These are phyloP conservation scores for Malassezia sympodialis DNA, from an alignment of 1,284 basidiomycete species.

Conservation along the genomic window DNA sequence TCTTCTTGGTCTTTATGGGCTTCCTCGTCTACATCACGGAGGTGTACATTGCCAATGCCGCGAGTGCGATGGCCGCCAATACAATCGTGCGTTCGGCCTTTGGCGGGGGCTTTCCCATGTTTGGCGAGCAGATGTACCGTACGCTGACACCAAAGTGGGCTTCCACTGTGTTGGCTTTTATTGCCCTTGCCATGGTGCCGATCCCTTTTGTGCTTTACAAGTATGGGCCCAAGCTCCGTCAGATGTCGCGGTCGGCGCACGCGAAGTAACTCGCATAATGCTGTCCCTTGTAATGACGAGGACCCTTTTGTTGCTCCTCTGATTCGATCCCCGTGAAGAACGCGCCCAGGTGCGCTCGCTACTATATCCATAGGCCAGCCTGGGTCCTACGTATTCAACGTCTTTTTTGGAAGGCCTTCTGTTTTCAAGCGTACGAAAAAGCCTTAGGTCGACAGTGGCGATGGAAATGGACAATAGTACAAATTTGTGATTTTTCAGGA, in stretches of 20 bases:
- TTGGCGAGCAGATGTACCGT: constrained; percentile 53
- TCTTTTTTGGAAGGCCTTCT: too few relatives aligned
- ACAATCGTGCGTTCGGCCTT: constrained; percentile 60
- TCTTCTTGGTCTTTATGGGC: constrained; percentile 55
- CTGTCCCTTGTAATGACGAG: background rate
- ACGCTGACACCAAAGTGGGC: constrained; percentile 63
- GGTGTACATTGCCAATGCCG: constrained; percentile 53
- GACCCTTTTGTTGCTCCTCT: too few relatives aligned
- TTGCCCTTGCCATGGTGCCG: constrained; percentile 61
- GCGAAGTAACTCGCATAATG: background rate
- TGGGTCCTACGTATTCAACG: too few relatives aligned
- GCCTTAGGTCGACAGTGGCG: too few relatives aligned
- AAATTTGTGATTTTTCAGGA: too few relatives aligned
- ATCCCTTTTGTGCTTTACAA: constrained; percentile 55
- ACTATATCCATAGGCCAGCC: too few relatives aligned
- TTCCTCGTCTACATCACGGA: constrained; percentile 53
- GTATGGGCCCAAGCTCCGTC: constrained; percentile 51
- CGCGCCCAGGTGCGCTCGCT: too few relatives aligned
- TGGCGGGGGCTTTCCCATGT: constrained; percentile 55
- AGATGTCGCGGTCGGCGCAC: constrained; percentile 30
- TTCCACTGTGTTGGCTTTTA: constrained; percentile 63
- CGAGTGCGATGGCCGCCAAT: constrained; percentile 57
- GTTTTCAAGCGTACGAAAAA: too few relatives aligned
- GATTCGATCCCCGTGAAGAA: too few relatives aligned
- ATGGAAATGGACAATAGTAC: too few relatives aligned